Evolutionary conservation across 2,329 filamentous ascomycete genomes (phyloP), one percentile per base, ranked within the genome.

Genomic region (Sclerotiophoma versabilis): DNA sequence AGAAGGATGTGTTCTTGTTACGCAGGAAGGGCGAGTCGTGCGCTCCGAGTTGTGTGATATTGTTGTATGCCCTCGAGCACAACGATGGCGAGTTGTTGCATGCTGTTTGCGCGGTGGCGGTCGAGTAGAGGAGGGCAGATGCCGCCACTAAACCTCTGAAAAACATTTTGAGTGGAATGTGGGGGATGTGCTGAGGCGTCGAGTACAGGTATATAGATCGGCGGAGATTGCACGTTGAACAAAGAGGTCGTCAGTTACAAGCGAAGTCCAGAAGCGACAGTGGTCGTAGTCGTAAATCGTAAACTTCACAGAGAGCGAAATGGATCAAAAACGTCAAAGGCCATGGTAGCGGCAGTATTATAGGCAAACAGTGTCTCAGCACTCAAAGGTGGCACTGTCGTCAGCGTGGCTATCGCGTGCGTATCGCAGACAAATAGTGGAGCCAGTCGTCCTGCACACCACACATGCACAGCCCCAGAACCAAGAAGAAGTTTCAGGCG

Each of bases 51-150:
- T 93, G 84, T 3, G 90, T 93, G 64, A 95, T 84, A 62, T 89
- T 85, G 76, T 86, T 87, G 79, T 95, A 95, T 15, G 84, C 77
- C 59, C 84, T 85, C 57, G 77, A 79, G 79, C 91, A 95, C 33
- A 95, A 83, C 36, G 81, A 77, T 0, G 90, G 89, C 0, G 89
- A 92, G 80, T 93, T 93, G 78, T 95, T 95, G 83, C 91, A 95
- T 26, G 87, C 85, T 60, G 69, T 72, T 46, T 75, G 68, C 51
- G 72, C 72, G 5, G 66, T 65, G 43, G 57, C 57, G 49, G 63
- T 57, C 11, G 62, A 51, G 55, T 57, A 70, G 60, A 75, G 59
- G 19, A 74, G 46, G 19, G 66, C 59, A 5, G 69, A 55, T 20
- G 65, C 64, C 43, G 62, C 65, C 30, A 74, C 50, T 15, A 72